A percentile compares a stretch with the other conserved stretches of the same genome.
phyloP scores from a whole-genome alignment of 2,329 filamentous ascomycete genomes.

The Ophiocordyceps australis region DNA sequence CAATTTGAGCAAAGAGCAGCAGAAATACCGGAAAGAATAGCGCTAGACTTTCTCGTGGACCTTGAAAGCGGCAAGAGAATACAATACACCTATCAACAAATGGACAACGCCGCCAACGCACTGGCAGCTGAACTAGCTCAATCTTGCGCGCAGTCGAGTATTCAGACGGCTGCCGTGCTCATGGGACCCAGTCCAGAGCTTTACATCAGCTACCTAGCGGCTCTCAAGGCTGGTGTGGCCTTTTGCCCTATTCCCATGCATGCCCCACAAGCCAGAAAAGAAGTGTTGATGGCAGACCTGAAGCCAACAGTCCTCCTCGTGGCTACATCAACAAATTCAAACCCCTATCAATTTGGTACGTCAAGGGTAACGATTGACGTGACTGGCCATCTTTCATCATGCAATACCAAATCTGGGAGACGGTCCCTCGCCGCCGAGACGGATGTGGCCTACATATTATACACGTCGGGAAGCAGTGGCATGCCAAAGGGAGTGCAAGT shows the following conservation, averaged over 20 bases:
- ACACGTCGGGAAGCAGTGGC: slow-evolving; percentile 15
- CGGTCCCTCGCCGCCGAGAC: slow-evolving; percentile 2
- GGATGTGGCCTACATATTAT: slow-evolving; percentile 13
- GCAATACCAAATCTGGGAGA: neutral
- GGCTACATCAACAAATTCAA: slow-evolving; percentile 1
- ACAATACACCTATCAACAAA: slow-evolving; percentile 1
- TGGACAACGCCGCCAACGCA: neutral
- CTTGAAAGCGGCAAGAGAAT: slow-evolving; percentile 1
- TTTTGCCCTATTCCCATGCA: slow-evolving; percentile 19
- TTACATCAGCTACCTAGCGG: slow-evolving; percentile 16
- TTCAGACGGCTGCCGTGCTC: slow-evolving; percentile 4
- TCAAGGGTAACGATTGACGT: neutral
- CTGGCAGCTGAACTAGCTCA: neutral
- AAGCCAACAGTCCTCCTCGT: slow-evolving; percentile 8
- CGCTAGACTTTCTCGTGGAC: slow-evolving; percentile 1
- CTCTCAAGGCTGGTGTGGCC: slow-evolving; percentile 15
- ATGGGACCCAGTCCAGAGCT: slow-evolving; percentile 12
- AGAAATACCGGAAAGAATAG: neutral
- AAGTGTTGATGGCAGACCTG: slow-evolving; percentile 10
- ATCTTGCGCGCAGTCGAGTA: neutral
- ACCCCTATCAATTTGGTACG: neutral
- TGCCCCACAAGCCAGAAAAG: slow-evolving; percentile 8
- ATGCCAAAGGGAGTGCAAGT: slow-evolving; percentile 14
- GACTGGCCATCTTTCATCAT: neutral
- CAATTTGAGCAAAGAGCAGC: slow-evolving; percentile 1